Evolutionary conservation across 1,284 basidiomycete genomes (phyloP).

Genomic region (Melampsora larici-populina): DNA sequence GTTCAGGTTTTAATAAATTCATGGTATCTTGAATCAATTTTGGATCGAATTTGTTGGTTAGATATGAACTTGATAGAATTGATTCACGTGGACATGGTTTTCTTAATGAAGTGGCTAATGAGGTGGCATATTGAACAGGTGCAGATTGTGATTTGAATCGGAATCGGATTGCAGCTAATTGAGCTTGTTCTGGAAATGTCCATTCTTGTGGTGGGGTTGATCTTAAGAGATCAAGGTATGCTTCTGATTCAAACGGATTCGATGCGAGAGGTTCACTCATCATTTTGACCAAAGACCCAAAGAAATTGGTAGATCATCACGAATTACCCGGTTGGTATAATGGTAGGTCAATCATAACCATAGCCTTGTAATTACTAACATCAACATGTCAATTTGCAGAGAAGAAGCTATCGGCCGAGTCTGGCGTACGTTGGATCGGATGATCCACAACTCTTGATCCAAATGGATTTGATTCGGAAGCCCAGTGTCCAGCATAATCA

Average conservation of each 20-base stretch:
- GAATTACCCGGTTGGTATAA: not conserved
- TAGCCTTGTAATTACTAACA: not conserved
- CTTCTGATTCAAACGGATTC: too few relatives aligned
- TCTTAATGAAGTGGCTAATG: slow-evolving; percentile 72
- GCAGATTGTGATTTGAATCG: slow-evolving; percentile 81
- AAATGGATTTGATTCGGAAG: not conserved
- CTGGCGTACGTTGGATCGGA: not conserved
- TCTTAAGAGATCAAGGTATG: slow-evolving; percentile 81
- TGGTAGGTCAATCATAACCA: not conserved
- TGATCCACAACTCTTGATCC: not conserved
- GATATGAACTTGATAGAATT: slow-evolving; percentile 69
- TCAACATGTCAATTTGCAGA: not conserved
- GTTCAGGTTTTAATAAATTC: slow-evolving; percentile 62
- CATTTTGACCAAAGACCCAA: slow-evolving; percentile 25
- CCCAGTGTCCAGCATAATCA: not conserved
- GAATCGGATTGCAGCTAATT: slow-evolving; percentile 74
- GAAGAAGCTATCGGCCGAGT: not conserved
- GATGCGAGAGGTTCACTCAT: slow-evolving; percentile 33
- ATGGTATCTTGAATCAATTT: slow-evolving; percentile 66
- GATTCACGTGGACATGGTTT: slow-evolving; percentile 77
- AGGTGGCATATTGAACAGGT: slow-evolving; percentile 76
- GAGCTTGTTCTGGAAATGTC: slow-evolving; percentile 74
- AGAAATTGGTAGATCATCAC: not conserved
- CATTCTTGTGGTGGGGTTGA: slow-evolving; percentile 66
- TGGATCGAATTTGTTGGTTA: slow-evolving; percentile 75